These are phyloP conservation scores for Didymella lethalis DNA, from an alignment of 2,329 filamentous ascomycete species.

Conservation along the genomic window DNA sequence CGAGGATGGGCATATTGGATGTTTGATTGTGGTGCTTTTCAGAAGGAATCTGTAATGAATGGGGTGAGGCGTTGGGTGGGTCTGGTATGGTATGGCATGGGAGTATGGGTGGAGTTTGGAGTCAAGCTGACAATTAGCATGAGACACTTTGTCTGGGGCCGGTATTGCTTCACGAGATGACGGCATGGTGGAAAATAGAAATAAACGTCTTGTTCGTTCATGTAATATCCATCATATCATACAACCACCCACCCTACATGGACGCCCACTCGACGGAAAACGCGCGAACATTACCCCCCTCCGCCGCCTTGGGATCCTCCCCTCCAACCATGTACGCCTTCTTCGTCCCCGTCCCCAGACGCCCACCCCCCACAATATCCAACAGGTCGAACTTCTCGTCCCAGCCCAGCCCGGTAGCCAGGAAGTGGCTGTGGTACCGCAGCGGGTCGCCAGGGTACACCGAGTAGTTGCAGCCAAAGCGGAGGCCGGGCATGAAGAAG, in stretches of 20 bases:
- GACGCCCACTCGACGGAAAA: conserved; percentile 95
- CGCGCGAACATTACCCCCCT: conserved; percentile 62
- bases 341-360: conserved; percentile 93
- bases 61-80: too few species aligned
- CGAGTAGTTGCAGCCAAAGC: conserved; percentile 93
- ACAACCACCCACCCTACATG: conserved; percentile 65
- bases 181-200: too few species aligned
- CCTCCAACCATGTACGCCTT: conserved; percentile 92
- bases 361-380: conserved; percentile 83
- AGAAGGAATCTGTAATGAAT: too few species aligned
- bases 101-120: too few species aligned
- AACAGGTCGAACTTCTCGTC: conserved; percentile 84
- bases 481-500: conserved; percentile 88
- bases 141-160: too few species aligned
- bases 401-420: conserved; percentile 85
- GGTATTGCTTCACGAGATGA: too few species aligned
- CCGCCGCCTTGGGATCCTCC: conserved; percentile 44
- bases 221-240: not conserved
- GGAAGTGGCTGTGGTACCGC: conserved; percentile 93
- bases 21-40: not conserved
- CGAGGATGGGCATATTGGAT: not conserved
- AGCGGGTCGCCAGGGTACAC: conserved; percentile 95
- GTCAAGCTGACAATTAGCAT: too few species aligned
- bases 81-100: too few species aligned
- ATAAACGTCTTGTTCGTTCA: too few species aligned